Percentiles rank a stretch among this genome's conserved stretches.
phyloP scores from a whole-genome alignment of 208 protist genomes.

The Trypanosoma avium region DNA sequence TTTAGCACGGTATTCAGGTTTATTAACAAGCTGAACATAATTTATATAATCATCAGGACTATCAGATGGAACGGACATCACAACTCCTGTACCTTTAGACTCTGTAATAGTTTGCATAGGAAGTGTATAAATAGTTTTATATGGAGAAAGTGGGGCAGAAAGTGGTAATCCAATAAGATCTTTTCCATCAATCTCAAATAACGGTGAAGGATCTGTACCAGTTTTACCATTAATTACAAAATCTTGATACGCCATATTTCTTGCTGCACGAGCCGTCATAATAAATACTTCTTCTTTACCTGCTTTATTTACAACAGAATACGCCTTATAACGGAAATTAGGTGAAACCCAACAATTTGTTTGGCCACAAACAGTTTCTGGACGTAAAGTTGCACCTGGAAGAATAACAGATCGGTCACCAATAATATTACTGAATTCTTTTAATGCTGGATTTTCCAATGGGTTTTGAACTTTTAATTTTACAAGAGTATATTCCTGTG shows the following conservation, averaged over 20 bases:
- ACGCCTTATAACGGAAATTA: conserved; percentile 96
- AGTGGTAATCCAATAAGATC: conserved; percentile 95
- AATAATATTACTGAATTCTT: conserved; percentile 60
- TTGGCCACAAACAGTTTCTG: conserved; percentile 99
- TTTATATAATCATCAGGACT: conserved; percentile 99
- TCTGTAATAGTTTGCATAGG: conserved; percentile 98
- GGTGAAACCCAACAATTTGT: conserved; percentile 99
- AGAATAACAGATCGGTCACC: conserved; percentile 91
- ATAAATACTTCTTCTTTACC: conserved; percentile 94
- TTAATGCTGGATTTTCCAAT: conserved; percentile 60
- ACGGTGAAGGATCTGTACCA: conserved; percentile 47
- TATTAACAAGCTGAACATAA: conserved; percentile 94
- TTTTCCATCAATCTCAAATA: conserved; percentile 91
- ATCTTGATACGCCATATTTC: conserved; percentile 97
- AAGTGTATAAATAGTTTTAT: conserved; percentile 95
- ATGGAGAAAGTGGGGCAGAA: conserved; percentile 85
- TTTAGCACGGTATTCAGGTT: conserved; percentile 93
- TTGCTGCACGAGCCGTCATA: conserved; percentile 93
- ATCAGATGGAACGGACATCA: conserved; percentile 98
- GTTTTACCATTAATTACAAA: conserved; percentile 87
- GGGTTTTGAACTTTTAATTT: conserved; percentile 95
- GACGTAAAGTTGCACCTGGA: conserved; percentile 98
- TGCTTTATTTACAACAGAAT: conserved; percentile 73
- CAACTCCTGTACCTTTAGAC: conserved; percentile 98
- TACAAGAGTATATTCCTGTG: conserved; percentile 98